Evolutionary conservation across 2,329 filamentous ascomycete species (phyloP), one percentile per base, ranked within the genome.

Genomic region (Diplodia sapinea): DNA sequence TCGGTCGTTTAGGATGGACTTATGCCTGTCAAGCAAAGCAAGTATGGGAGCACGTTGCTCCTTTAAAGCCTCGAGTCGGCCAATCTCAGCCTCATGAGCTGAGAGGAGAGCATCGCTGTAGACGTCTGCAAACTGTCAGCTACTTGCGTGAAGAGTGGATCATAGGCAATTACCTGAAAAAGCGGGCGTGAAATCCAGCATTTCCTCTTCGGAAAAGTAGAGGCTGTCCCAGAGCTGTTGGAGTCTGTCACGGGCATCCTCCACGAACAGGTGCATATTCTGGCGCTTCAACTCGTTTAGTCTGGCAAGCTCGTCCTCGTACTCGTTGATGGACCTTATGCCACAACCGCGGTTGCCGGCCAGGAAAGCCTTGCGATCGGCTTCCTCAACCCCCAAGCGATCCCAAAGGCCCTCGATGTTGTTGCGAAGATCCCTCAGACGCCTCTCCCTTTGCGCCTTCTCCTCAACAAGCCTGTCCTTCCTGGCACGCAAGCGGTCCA

Each of bases 151-250:
- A 26, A 3, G 2, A 4, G 47, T 12, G 17, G 3, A 13, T 17
- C 33, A 17, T 29, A n/a, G 40, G 59, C 29, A 68, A 74, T 63
- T 69, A 78, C 77, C 77, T 55, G 93, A 96, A 77, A 98, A 98
- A 51, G 94, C 95, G 0, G 96, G 95, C 0, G 94, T 95, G 73
- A 99, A 99, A 72, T 97, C 94, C 67, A 98, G 87, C 94, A 98
- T 98, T 81, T 99, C 95, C 74, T 99, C 95, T 77, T 99, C 95
- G 0, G 92, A 97, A 76, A 96, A 94, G 82, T 95, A 98, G 1
- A 99, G 82, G 0, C 88, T 85, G 76, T 99, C 95, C 95, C 96
- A 99, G 0, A 99, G 87, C 75, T 96, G 94, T 78, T 98, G 94
- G 12, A 99, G 85, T 76, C 92, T 92, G 80, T 89, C 91, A 50